Evolutionary conservation across 495 filamentous ascomycete species (phyloP).

Genomic region (Penicillium roqueforti): DNA sequence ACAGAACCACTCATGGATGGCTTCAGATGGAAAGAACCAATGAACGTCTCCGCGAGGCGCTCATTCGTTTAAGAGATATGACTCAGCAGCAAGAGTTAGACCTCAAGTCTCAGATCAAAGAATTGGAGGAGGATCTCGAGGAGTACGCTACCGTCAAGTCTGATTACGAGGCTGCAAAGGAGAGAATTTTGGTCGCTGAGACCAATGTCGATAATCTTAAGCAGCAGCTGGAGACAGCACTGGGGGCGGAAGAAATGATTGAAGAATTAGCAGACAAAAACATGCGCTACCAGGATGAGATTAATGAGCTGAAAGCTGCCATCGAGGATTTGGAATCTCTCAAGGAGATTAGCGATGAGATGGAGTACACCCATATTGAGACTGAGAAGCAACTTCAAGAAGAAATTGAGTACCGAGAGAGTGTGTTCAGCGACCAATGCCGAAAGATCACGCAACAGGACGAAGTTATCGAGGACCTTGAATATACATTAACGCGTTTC

Average conservation of each 20-base stretch:
- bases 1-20: conserved; percentile 81
- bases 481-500: conserved; percentile 85
- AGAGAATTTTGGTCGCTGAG: conserved; percentile 67
- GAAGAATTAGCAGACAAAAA: conserved; percentile 87
- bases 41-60: conserved; percentile 79
- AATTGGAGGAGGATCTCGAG: conserved; percentile 71
- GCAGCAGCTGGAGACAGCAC: conserved; percentile 84
- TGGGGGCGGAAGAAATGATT: conserved; percentile 87
- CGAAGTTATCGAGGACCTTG: conserved; percentile 74
- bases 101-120: conserved; percentile 68
- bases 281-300: conserved; percentile 70
- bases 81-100: conserved; percentile 83
- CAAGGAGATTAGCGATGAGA: conserved; percentile 89
- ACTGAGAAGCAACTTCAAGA: conserved; percentile 92
- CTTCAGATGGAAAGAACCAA: conserved; percentile 87
- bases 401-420: conserved; percentile 80
- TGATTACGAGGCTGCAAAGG: conserved; percentile 64
- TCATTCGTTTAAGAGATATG: conserved; percentile 79
- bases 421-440: conserved; percentile 69
- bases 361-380: conserved; percentile 89
- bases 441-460: conserved; percentile 61
- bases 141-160: conserved; percentile 68
- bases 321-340: conserved; percentile 83
- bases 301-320: conserved; percentile 72
- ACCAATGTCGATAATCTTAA: conserved; percentile 79